phyloP scores from a whole-genome alignment of 805 yeast species.

The Candida taoyuanica region DNA sequence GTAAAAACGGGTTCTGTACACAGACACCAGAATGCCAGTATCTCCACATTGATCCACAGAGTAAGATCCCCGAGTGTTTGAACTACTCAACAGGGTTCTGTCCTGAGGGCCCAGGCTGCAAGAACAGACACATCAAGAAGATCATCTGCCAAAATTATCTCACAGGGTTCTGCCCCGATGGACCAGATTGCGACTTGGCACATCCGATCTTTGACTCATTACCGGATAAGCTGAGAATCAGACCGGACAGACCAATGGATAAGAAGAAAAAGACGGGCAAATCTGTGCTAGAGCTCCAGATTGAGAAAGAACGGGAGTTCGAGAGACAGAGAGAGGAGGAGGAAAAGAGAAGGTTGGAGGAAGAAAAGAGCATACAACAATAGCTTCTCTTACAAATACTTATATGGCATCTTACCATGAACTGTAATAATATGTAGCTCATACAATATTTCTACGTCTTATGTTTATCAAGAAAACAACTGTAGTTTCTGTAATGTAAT shows the following conservation, averaged over 20 bases:
- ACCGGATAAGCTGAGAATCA: conserved; percentile 36
- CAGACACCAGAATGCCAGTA: conserved; percentile 93
- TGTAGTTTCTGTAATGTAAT: too few relatives aligned
- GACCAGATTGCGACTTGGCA: conserved; percentile 61
- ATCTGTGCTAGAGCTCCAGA: conserved; percentile 25
- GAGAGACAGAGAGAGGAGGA: conserved; percentile 17
- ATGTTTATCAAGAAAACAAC: too few relatives aligned
- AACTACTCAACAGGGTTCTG: conserved; percentile 88
- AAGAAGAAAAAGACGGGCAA: conserved; percentile 14
- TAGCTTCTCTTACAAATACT: too few relatives aligned
- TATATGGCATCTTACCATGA: too few relatives aligned
- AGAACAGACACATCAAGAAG: conserved; percentile 73
- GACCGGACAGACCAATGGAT: conserved; percentile 29
- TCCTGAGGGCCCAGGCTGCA: conserved; percentile 84
- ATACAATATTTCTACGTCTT: too few relatives aligned
- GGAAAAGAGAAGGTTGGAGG: conserved; percentile 1
- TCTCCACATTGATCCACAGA: conserved; percentile 84
- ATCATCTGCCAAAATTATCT: conserved; percentile 73
- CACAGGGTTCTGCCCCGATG: conserved; percentile 92
- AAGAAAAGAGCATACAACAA: not conserved
- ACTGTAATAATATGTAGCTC: too few relatives aligned
- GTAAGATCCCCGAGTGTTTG: conserved; percentile 82
- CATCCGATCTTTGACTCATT: conserved; percentile 74
- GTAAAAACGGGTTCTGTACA: conserved; percentile 78
- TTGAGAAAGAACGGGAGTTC: conserved; percentile 23